Base-by-base conservation (phyloP, 2,329 filamentous ascomycete genomes). In the Ophidiomyces ophidiicola region DNA sequence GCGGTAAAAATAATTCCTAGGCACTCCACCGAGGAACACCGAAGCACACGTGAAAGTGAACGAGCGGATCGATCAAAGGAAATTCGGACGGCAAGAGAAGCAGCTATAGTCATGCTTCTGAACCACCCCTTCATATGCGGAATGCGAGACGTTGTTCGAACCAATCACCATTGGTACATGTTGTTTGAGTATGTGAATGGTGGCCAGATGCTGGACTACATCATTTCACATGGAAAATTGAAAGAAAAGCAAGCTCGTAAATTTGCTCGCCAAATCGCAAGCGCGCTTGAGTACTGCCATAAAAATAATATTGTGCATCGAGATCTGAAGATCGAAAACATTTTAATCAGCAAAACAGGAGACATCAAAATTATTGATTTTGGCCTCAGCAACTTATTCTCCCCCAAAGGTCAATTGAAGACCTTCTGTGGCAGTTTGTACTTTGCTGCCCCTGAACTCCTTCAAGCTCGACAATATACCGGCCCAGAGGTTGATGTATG, bases 321-420 rank as follows among this genome's bases (percentile, higher is more conserved):
- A 36, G 90, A 98, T 57, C 65, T 98, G 49, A 98, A 98, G 70
- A 98, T 98, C 50, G 90, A 96, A 61, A 98, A 98, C 57, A 98
- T 98, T 39, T 74, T 98, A 45, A 98, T 98, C 64, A 94, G 86
- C 70, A 96, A 96, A 68, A 94, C 83, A 1, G 90, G 90, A 28
- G 90, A 98, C 57, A 98, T 98, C 63, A 96, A 96, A 59, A 96
- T 98, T 53, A 98, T 98, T 50, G 90, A 98, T 58, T 98, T 98
- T 59, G 90, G 88, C 20, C 70, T 98, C 39, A 96, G 88, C 67
- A 98, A 98, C 54, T 74, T 96, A 3, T 98, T 94, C 61, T 80
- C 85, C 5, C 90, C 90, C 0, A 72, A 79, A 31, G 75, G 74
- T 45, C 80, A 92, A 46, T 71, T 96, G 42, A 94, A 94, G 64